These are phyloP conservation scores for Erodium texanum DNA, from an alignment of 441 rosid genomes.

Conservation along the genomic window DNA sequence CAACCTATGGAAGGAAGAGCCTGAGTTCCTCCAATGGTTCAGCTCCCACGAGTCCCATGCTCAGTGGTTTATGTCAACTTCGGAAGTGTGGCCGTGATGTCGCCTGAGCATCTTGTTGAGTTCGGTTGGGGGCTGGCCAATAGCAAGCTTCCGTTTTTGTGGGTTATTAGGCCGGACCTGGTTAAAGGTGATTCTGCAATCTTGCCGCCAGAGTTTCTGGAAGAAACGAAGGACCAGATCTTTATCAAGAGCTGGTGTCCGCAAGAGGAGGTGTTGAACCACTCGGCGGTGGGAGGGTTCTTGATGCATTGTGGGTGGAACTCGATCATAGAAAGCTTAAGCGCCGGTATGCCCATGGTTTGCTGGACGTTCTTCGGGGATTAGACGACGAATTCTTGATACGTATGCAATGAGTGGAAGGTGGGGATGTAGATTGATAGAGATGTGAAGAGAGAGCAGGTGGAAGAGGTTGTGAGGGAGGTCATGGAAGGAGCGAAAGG, in stretches of 20 bases:
- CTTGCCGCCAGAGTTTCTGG: slow-evolving; percentile 27
- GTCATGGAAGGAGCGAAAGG: slow-evolving; percentile 14
- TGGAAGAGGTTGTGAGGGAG: slow-evolving; percentile 13
- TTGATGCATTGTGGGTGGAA: slow-evolving; percentile 57
- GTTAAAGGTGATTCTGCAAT: slow-evolving; percentile 33
- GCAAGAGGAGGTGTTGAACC: slow-evolving; percentile 41
- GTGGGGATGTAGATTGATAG: slow-evolving; percentile 14
- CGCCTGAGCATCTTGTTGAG: neutral
- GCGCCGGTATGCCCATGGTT: slow-evolving; percentile 42
- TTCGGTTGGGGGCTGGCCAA: slow-evolving; percentile 12
- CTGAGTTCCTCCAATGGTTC: slow-evolving; percentile 15
- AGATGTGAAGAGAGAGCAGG: slow-evolving; percentile 11
- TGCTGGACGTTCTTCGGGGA: slow-evolving; percentile 66
- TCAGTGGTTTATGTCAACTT: slow-evolving; percentile 12
- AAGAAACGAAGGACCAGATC: slow-evolving; percentile 31
- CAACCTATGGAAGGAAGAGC: slow-evolving; percentile 16
- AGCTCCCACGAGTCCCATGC: neutral
- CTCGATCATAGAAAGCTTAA: slow-evolving; percentile 42
- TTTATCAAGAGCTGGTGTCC: slow-evolving; percentile 39
- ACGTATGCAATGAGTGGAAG: slow-evolving; percentile 28
- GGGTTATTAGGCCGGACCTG: slow-evolving; percentile 20
- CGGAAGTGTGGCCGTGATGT: neutral
- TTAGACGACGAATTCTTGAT: slow-evolving; percentile 49
- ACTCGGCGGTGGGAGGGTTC: slow-evolving; percentile 48
- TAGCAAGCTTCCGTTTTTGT: neutral